Base-by-base conservation (phyloP, 1,284 basidiomycete genomes). In the Ustilago cynodontis region DNA sequence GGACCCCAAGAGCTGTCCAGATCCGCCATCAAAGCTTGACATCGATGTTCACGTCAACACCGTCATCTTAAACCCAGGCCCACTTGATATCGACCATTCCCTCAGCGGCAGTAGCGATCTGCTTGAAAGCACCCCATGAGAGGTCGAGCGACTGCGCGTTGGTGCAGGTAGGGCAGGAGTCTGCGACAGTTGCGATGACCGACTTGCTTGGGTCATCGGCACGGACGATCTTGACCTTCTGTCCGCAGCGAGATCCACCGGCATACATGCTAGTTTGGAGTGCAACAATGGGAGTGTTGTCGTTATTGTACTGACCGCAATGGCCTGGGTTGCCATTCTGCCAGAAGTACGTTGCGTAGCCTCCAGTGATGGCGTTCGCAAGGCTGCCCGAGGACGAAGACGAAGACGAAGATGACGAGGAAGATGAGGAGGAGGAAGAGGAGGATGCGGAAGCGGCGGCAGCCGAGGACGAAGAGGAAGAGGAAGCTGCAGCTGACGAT, bases 91-190 rank as follows among this genome's bases (percentile, higher is more conserved):
- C 37, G 49, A 94, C 88, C 78, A 88, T 85, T 64, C 94, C 94
- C 39, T 89, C 87, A 9, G 82, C 85, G 59, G 89, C 84, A 61
- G 85, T 79, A 37, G 90, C 91, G 63, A 95, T 89, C 18, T 85
- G 78, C 50, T 88, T 64, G 89, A 97, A 97, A 28, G 93, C 91
- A 56, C 83, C 90, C n/a, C 85, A 74, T 14, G 93, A 94, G 66
- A 97, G 89, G 86, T 98, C 95, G 82, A 98, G 90, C 22, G 91
- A 92, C 85, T 91, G 88, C 37, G 60, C 58, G 70, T 79, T 77
- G 0, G 79, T 37, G 88, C 95, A 98, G n/a, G 70, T 61, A 29
- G 80, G 80, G 64, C 80, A 82, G 50, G 64, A 65, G 50, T 82
- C 80, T 47, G 71, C 68, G 33, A 81, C 77, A 26, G 68, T 80